Evolutionary conservation across 2,329 filamentous ascomycete species (phyloP).

Genomic region (Penicillium sp.): DNA sequence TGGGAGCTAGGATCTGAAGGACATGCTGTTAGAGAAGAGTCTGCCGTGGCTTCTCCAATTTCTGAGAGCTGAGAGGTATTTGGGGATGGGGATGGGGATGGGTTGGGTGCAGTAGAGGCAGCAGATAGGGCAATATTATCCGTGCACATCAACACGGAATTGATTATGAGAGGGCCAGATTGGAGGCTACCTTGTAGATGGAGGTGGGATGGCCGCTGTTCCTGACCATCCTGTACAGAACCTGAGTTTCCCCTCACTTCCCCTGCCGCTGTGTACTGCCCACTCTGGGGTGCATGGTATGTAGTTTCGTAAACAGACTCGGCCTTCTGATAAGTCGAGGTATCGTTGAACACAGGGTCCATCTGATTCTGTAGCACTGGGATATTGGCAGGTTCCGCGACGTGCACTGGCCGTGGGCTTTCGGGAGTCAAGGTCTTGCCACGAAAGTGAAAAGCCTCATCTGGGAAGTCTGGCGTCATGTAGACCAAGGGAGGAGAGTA

Average conservation of each 20-base stretch:
- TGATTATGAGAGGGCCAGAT: constrained; percentile 29
- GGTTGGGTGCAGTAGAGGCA: constrained; percentile 22
- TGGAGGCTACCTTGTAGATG: constrained; percentile 39
- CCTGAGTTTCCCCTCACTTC: constrained; percentile 21
- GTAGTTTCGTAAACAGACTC: constrained; percentile 30
- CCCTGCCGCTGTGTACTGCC: constrained; percentile 23
- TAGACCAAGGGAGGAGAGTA: constrained; percentile 46
- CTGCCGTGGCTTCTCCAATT: constrained; percentile 21
- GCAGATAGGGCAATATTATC: constrained; percentile 35
- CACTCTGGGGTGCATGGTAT: constrained; percentile 20
- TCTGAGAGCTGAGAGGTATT: constrained; percentile 20
- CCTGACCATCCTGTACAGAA: constrained; percentile 26
- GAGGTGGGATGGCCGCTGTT: constrained; percentile 17
- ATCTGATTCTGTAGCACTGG: constrained; percentile 73
- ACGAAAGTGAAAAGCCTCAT: constrained; percentile 62
- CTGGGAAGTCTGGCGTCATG: constrained; percentile 59
- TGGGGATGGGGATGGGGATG: constrained; percentile 25
- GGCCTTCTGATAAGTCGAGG: constrained; percentile 60
- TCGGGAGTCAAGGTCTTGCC: constrained; percentile 71
- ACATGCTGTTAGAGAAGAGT: constrained; percentile 31
- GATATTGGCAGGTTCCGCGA: constrained; percentile 70
- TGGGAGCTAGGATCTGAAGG: constrained; percentile 34
- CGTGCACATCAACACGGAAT: constrained; percentile 31
- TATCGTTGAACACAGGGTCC: constrained; percentile 73
- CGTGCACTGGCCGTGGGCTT: constrained; percentile 72